Evolutionary conservation across 2,329 filamentous ascomycete species (phyloP), one percentile per base, ranked within the genome.

Genomic region (Dactylellina parvicollis): DNA sequence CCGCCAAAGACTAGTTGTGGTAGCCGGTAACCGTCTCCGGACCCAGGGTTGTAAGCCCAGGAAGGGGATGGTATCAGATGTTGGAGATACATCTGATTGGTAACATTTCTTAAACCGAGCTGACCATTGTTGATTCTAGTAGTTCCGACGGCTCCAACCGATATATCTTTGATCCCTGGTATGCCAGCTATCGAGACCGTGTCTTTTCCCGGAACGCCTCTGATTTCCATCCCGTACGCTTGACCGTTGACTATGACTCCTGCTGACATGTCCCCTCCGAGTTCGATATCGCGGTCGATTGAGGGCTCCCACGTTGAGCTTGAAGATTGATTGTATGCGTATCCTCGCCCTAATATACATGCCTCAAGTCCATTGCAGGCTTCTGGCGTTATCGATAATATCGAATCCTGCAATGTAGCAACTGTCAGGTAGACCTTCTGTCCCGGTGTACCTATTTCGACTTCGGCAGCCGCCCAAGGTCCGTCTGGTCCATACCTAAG

Each of bases 361-460:
- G 26, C 46, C 34, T 46, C 14, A 1, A 49, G 10, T 7, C 60
- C 69, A 22, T 46, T 54, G 42, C 69, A 73, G 5, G 69, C 69
- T 10, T 73, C 54, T 18, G 69, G 60, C n/a, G 69, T 73, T n/a
- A 73, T 73, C 5, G 69, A 47, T 20, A 73, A 34, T 12, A 73
- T 50, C 3, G 60, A 66, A 30, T 73, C 69, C 24, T 65, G 60
- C 2, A 73, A 55, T 4, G 69, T 73, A 22, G 60, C 69, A 2
- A 73, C 69, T 28, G 69, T 73, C n/a, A 73, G 40, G 40, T 73
- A 73, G 16, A 73, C 69, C 18, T 73, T 73, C 22, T 73, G 69
- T 1, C 46, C 38, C 9, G 69, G 69, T 8, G 54, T 61, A n/a
- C 69, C 69, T 3, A 73, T 59, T 38, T 59, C 44, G 5, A 73